A percentile compares a stretch with the other conserved stretches of the same genome.
Conservation (phyloP, 2,329 filamentous ascomycete genomes). For the Pseudopithomyces chartarum region DNA sequence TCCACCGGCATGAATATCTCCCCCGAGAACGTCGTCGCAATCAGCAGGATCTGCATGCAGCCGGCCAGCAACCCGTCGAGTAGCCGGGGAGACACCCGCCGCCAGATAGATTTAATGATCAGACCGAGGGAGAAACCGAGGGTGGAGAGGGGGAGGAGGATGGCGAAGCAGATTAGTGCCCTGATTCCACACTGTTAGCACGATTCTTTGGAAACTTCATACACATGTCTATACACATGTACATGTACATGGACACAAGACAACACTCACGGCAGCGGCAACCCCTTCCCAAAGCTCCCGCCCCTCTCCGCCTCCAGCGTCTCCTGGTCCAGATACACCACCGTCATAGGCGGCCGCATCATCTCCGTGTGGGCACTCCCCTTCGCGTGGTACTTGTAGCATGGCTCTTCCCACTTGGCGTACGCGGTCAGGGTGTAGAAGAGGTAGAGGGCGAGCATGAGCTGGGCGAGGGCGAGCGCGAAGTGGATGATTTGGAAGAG, state of each 20-base stretch:
- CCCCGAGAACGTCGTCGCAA: too few species aligned
- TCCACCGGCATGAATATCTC: too few species aligned
- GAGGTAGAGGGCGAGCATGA: not conserved
- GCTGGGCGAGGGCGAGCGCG: not conserved
- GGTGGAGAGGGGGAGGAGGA: not conserved
- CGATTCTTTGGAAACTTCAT: not conserved
- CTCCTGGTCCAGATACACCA: not conserved
- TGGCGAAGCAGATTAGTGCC: not conserved
- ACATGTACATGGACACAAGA: too few species aligned
- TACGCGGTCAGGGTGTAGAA: not conserved
- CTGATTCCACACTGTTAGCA: not conserved
- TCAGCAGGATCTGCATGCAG: too few species aligned
- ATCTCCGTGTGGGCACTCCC: too few species aligned
- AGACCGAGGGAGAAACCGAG: not conserved
- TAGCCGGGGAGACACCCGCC: too few species aligned
- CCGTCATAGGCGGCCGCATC: not conserved
- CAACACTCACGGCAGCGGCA: not conserved
- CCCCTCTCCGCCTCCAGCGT: too few species aligned
- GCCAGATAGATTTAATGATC: not conserved
- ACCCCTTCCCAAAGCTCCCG: not conserved
- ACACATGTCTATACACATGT: too few species aligned
- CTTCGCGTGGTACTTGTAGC: not conserved
- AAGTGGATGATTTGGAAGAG: not conserved
- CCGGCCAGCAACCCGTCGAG: too few species aligned
- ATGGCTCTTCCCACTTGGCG: not conserved